phyloP scores from a whole-genome alignment of 306 rosid genomes.

The Malus fusca region DNA sequence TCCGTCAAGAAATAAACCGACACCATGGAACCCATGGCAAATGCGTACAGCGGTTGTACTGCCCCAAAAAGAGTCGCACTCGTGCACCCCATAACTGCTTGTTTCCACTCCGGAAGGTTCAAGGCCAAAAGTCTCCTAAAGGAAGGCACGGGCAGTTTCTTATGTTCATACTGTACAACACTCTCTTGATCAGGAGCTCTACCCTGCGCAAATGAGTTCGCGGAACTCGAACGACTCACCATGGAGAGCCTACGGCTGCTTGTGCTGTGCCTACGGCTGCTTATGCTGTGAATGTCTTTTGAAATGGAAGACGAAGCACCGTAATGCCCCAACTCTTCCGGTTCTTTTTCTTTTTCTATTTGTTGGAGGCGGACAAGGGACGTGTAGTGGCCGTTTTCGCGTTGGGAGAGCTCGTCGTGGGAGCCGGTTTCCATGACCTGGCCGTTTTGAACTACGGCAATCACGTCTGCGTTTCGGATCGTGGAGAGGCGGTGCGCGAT shows the following conservation, averaged over 20 bases:
- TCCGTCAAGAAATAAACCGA: conserved; percentile 54
- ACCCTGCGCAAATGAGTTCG: conserved; percentile 23
- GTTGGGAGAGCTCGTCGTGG: conserved; percentile 44
- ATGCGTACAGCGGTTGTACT: conserved; percentile 61
- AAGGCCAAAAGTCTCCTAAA: conserved; percentile 58
- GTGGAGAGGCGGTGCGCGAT: conserved; percentile 88
- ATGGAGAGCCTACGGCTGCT: conserved; percentile 41
- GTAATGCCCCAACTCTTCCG: conserved; percentile 15
- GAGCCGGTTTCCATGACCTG: conserved; percentile 61
- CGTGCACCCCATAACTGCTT: conserved; percentile 54
- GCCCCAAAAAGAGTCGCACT: conserved; percentile 64
- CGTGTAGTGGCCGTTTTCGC: conserved; percentile 42
- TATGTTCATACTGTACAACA: not conserved
- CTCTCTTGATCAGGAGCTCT: conserved; percentile 21
- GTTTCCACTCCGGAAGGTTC: conserved; percentile 81
- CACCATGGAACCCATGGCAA: conserved; percentile 61
- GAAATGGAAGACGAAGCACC: conserved; percentile 20
- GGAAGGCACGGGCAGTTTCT: conserved; percentile 40
- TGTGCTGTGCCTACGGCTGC: conserved; percentile 37
- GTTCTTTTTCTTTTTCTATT: conserved; percentile 18
- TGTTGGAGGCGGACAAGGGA: conserved; percentile 68
- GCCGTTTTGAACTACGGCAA: conserved; percentile 65
- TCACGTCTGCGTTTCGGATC: conserved; percentile 54
- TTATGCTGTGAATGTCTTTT: conserved; percentile 30
- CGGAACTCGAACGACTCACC: conserved; percentile 44